phyloP scores from a whole-genome alignment of 2,329 filamentous ascomycete genomes.

The Emmonsiellopsis sp. region DNA sequence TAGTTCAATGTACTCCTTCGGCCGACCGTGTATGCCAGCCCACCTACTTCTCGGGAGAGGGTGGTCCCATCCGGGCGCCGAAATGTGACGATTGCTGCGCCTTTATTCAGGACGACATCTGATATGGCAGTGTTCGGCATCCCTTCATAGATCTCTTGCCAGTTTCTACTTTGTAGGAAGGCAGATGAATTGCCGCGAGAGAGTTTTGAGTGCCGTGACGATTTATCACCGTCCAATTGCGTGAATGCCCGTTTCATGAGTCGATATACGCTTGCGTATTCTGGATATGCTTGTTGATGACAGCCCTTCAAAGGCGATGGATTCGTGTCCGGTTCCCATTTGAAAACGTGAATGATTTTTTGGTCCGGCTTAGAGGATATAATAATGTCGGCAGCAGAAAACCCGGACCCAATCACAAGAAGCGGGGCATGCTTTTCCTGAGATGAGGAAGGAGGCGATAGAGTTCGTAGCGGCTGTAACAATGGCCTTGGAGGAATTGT shows the following conservation, averaged over 20 bases:
- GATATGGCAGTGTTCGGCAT: slow-evolving; percentile 45
- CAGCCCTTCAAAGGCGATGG: slow-evolving; percentile 51
- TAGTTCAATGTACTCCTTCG: slow-evolving; percentile 47
- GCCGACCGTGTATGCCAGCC: slow-evolving; percentile 48
- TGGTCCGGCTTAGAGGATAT: slow-evolving; percentile 44
- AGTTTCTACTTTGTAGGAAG: slow-evolving; percentile 41
- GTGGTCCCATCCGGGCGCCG: slow-evolving; percentile 33
- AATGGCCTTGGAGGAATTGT: slow-evolving; percentile 43
- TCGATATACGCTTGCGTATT: slow-evolving; percentile 52
- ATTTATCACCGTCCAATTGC: slow-evolving; percentile 10
- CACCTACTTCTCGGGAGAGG: slow-evolving; percentile 39
- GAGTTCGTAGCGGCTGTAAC: slow-evolving; percentile 37
- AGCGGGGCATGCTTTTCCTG: slow-evolving; percentile 30
- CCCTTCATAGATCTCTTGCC: slow-evolving; percentile 46
- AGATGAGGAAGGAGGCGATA: slow-evolving; percentile 15
- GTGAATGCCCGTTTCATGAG: slow-evolving; percentile 48
- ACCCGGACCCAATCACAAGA: slow-evolving; percentile 52
- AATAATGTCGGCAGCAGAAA: slow-evolving; percentile 54
- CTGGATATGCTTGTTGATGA: slow-evolving; percentile 53
- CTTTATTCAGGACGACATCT: slow-evolving; percentile 24
- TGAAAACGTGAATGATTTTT: slow-evolving; percentile 51
- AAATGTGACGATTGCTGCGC: slow-evolving; percentile 34
- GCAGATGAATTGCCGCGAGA: slow-evolving; percentile 30
- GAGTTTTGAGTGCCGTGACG: slow-evolving; percentile 16
- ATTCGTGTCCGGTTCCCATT: slow-evolving; percentile 48